These are phyloP conservation scores for Aegle marmelos DNA, from an alignment of 345 rosid genomes.

Conservation along the genomic window DNA sequence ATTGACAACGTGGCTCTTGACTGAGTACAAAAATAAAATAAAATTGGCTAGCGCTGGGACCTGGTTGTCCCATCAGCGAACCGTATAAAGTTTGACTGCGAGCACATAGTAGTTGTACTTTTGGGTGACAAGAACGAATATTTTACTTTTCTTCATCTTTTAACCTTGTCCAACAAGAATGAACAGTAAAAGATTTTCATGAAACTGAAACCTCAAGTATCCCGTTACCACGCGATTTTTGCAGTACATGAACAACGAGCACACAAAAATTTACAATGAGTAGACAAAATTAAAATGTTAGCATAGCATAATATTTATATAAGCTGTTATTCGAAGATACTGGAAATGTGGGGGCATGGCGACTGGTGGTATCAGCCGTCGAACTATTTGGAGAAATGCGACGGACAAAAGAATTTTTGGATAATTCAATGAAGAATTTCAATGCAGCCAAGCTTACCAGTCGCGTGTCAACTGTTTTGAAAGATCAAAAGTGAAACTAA, in stretches of 20 bases:
- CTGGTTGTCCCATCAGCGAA: not conserved
- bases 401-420: not conserved
- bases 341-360: not conserved
- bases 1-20: conserved; percentile 6
- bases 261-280: no score
- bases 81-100: not conserved
- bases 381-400: not conserved
- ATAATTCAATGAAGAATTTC: not conserved
- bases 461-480: not conserved
- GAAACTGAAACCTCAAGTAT: not conserved
- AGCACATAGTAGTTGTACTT: not conserved
- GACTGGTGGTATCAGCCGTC: not conserved
- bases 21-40: not conserved
- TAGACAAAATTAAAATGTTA: no score
- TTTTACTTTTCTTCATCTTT: conserved; percentile 1
- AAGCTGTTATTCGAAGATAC: not conserved
- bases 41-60: not conserved
- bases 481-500: not conserved
- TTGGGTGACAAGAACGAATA: not conserved
- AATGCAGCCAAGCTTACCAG: not conserved
- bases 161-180: not conserved
- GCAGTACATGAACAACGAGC: not conserved
- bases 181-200: not conserved
- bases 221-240: not conserved
- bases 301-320: not conserved